phyloP scores from a whole-genome alignment of 2,329 filamentous ascomycete genomes.

The Sordariomycetes sp. region DNA sequence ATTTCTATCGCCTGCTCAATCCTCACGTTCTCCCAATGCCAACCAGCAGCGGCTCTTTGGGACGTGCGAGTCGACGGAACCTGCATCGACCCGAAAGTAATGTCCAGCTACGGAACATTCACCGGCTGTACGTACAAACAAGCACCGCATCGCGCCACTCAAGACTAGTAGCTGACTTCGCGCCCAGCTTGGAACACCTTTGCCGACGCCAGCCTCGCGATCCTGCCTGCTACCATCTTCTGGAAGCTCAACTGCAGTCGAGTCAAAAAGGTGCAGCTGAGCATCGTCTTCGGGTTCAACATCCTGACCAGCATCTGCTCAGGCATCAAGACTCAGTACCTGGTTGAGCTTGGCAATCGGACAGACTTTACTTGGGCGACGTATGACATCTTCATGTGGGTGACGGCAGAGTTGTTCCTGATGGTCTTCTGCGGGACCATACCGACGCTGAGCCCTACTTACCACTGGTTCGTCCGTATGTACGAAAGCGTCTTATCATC shows the following conservation, averaged over 20 bases:
- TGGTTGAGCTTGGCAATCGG: constrained; percentile 11
- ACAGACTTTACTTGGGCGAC: constrained; percentile 12
- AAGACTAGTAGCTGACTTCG: constrained; percentile 9
- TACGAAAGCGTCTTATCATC: too few relatives aligned
- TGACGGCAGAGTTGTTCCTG: constrained; percentile 12
- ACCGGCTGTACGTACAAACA: too few relatives aligned
- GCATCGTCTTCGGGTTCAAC: constrained; percentile 12
- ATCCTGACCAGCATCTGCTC: constrained; percentile 13
- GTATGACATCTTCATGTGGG: constrained; percentile 12
- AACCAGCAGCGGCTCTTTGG: constrained; percentile 10
- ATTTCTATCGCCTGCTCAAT: constrained; percentile 11
- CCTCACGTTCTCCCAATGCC: constrained; percentile 12
- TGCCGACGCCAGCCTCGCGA: constrained; percentile 11
- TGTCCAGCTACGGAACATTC: too few relatives aligned
- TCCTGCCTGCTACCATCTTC: constrained; percentile 12
- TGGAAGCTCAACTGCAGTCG: constrained; percentile 74
- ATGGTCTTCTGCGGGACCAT: constrained; percentile 13
- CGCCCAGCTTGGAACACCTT: constrained; percentile 13
- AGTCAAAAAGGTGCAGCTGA: constrained; percentile 67
- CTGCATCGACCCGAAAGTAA: too few relatives aligned
- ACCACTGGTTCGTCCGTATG: too few relatives aligned
- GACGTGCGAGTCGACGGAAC: constrained; percentile 8
- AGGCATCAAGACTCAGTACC: constrained; percentile 13
- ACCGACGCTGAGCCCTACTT: constrained; percentile 7
- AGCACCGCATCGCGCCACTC: too few relatives aligned